Base-by-base conservation (phyloP, 805 yeast genomes). In the Hanseniaspora singularis region DNA sequence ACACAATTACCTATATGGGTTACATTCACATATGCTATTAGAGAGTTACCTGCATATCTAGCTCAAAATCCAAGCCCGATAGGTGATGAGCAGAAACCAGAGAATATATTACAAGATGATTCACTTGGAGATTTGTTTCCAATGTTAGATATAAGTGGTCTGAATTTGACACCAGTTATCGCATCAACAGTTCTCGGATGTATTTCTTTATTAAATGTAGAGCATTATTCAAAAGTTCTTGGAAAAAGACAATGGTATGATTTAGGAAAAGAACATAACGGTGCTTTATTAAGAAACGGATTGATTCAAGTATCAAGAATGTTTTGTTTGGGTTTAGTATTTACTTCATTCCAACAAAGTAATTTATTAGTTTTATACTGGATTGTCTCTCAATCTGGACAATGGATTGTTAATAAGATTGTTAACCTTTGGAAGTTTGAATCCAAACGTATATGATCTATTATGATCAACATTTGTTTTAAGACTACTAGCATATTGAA, bases 1-100 rank as follows among this genome's bases (percentile, higher is more conserved):
- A 74, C 84, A 15, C 97, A 88, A 58, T 70, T 89, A 18, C 97
- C 97, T 0, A 60, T 88, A 5, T 88, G 96, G 94, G 70, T 87
- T 1, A 68, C 80, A 2, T 68, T 88, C 70, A 80, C 92, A 11
- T 67, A 79, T 53, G 78, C 87, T 1, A 30, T 48, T 16, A 37
- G 50, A 27, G 45, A 47, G 16, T 18, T 40, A 3, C 50, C 50
- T n/a, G 41, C 45, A 12, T 41, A 40, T 11, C 32, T 47, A 12
- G 28, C 45, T 1, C 50, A 47, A 20, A 19, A 27, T 27, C 40
- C 50, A 19, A 14, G 10, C 4, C 26, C 28, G n/a, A n/a, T n/a
- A n/a, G n/a, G n/a, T 26, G 11, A 26, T 11, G 11, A 8, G 11
- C 57, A 3, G 83, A 77, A 54, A 80, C 81, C 6, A 51, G 81